phyloP scores from a whole-genome alignment of 805 yeast genomes.

The Schizosaccharomyces octosporus region DNA sequence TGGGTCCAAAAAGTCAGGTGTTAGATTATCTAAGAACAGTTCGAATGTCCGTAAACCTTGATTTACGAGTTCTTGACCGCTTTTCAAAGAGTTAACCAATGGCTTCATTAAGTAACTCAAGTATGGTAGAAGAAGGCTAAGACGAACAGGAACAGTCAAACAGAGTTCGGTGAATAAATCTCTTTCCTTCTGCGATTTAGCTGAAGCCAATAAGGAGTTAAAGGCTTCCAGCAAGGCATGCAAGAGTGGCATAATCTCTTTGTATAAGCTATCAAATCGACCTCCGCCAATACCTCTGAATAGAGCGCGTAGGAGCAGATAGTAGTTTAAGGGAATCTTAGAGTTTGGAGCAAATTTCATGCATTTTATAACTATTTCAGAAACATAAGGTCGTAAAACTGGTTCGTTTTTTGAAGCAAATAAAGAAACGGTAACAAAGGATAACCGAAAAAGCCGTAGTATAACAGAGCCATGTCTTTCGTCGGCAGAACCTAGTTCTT shows the following conservation, averaged over 20 bases:
- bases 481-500: conserved; percentile 60
- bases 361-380: conserved; percentile 57
- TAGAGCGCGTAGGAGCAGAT: conserved; percentile 62
- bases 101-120: conserved; percentile 74
- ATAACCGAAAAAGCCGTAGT: conserved; percentile 65
- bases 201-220: conserved; percentile 57
- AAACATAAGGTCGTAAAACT: conserved; percentile 70
- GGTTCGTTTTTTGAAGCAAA: conserved; percentile 68
- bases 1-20: conserved; percentile 92
- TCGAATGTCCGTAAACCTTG: conserved; percentile 91
- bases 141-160: conserved; percentile 80
- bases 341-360: conserved; percentile 60
- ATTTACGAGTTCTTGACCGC: conserved; percentile 70
- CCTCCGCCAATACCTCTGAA: conserved; percentile 95
- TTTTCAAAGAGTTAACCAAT: conserved; percentile 68
- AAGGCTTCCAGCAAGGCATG: conserved; percentile 70
- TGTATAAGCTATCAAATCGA: conserved; percentile 72
- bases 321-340: conserved; percentile 74
- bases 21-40: conserved; percentile 81
- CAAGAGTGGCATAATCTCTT: conserved; percentile 73
- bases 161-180: conserved; percentile 89
- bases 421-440: conserved; percentile 85
- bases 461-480: conserved; percentile 53
- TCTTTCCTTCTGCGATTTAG: conserved; percentile 70
- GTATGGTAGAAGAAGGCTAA: conserved; percentile 84